Evolutionary conservation across 352 stramenopile genomes (phyloP).

Genomic region (Pythium grandisporangium): DNA sequence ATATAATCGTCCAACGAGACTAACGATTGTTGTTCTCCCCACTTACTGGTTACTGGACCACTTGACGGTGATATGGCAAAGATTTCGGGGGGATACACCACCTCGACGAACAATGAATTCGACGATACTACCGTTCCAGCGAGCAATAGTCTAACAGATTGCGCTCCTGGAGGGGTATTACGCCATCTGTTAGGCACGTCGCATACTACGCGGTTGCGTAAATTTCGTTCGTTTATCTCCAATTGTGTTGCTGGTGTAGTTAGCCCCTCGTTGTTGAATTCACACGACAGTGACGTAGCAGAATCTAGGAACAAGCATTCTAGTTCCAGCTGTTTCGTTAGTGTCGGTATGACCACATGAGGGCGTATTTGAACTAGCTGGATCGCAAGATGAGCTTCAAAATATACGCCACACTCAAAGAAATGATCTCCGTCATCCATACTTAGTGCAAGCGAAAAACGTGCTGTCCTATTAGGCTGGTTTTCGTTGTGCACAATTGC

Average conservation of each 20-base stretch:
- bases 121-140: constrained; percentile 3
- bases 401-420: constrained; percentile 3
- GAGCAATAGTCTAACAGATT: constrained; percentile 2
- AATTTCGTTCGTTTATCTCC: no score
- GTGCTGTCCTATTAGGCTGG: neutral
- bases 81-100: constrained; percentile 10
- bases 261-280: no score
- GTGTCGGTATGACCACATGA: constrained; percentile 5
- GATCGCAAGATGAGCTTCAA: constrained; percentile 2
- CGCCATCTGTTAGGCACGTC: no score
- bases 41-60: neutral
- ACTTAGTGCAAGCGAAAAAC: constrained; percentile 4
- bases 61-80: constrained; percentile 2
- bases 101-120: neutral
- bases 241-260: no score
- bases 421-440: constrained; percentile 10
- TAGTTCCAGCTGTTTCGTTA: constrained; percentile 1
- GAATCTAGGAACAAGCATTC: neutral
- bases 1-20: neutral
- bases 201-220: no score
- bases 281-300: constrained; percentile 4
- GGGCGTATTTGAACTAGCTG: constrained; percentile 3
- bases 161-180: no score
- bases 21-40: neutral
- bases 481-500: no score